Evolutionary conservation across 2,329 filamentous ascomycete species (phyloP), one percentile per base, ranked within the genome.

Genomic region (Coniochaeta sp.): DNA sequence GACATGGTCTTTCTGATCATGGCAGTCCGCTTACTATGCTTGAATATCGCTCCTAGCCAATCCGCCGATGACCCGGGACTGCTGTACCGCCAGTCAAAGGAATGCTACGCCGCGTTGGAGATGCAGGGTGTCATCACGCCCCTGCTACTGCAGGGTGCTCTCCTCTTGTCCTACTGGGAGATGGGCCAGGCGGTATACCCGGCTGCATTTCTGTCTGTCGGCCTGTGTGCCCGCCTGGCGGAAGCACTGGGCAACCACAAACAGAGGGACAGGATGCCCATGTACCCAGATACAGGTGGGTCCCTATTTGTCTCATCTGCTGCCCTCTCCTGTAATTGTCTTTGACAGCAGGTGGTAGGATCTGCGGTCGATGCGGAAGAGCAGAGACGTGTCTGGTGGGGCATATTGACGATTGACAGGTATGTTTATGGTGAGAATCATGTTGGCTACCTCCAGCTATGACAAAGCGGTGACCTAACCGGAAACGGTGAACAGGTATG

Each of bases 141-240:
- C 6, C 55, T 56, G 9, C 44, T 61, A 1, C 59, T 64, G 17
- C 63, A 64, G 43, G 59, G 52, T 6, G 16, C 31, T 1, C 59
- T 64, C 26, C 56, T 64, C 8, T 38, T 64, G 6, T 52, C 59
- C 17, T 55, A 58, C 47, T 59, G 63, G 55, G 63, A 64, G 47
- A n/a, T 64, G 3, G 33, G 54, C 2, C 33, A 59, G 12, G 62
- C 57, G 6, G 14, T 62, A 43, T 62, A 60, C 36, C 63, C 63
- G 17, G 57, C 63, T 1, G 63, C 63, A 7, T 64, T 59, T 43
- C 58, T 63, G 54, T 61, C 57, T n/a, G 58, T 63, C 17, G 63
- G 60, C 11, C 34, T 47, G 3, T 64, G 62, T n/a, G 59, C 63
- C 1, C 50, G 63, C 4, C 55, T 62, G 16, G 62, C 60, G 6